Conservation (phyloP, 2,329 filamentous ascomycete species). For the Colletotrichum sp. region DNA sequence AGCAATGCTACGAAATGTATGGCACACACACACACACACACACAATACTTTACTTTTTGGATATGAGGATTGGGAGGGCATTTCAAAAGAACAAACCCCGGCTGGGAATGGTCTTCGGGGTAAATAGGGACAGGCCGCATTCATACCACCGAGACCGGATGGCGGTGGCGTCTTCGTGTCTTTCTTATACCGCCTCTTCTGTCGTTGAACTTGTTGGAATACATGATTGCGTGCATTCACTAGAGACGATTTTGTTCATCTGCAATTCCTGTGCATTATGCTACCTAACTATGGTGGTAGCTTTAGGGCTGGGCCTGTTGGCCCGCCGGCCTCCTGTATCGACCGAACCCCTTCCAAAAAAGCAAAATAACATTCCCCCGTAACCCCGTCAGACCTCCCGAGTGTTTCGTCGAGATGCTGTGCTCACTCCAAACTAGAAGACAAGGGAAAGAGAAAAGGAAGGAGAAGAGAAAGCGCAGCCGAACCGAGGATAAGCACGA, state of each 20-base stretch:
- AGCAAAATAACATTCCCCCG: neutral
- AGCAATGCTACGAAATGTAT: neutral
- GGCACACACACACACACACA: neutral
- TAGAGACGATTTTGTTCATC: neutral
- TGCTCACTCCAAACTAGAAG: neutral
- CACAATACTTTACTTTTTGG: neutral
- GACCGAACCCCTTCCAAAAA: neutral
- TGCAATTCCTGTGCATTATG: neutral
- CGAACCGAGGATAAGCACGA: neutral
- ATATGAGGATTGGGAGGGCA: conserved; percentile 4
- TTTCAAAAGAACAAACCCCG: conserved; percentile 5
- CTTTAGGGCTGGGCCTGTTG: neutral
- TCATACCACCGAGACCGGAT: conserved; percentile 3
- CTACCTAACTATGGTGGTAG: neutral
- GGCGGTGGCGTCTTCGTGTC: conserved; percentile 13
- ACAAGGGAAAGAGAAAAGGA: neutral
- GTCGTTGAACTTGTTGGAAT: conserved; percentile 11
- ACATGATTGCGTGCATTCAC: neutral
- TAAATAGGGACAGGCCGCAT: conserved; percentile 6
- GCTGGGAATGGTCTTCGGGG: neutral
- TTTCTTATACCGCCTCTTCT: conserved; percentile 12
- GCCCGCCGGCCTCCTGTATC: neutral
- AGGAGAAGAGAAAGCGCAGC: neutral
- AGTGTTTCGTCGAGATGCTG: neutral
- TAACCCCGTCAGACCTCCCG: neutral